Base-by-base conservation (phyloP, 2,329 filamentous ascomycete genomes). In the Ophiostoma fasciatum region DNA sequence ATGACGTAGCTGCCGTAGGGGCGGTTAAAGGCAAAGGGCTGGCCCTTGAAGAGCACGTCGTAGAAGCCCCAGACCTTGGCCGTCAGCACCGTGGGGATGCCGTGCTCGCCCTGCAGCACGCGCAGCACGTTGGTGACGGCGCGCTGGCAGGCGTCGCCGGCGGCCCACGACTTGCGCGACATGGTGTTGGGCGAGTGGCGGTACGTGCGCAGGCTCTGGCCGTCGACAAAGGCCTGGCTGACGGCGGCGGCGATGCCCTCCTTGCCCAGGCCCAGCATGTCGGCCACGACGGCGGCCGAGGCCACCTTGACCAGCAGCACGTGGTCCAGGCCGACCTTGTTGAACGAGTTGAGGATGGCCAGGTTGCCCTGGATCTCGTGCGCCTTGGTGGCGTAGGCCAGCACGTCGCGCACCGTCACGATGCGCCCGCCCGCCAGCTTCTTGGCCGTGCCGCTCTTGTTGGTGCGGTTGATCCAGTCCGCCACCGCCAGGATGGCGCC, bases 131-230 rank as follows among this genome's bases (percentile, higher is more conserved):
- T 70, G 66, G 88, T 92, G 48, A 94, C 87, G 41, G 87, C 85
- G 48, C 83, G 80, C 64, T 96, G 84, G 68, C 90, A 98, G 46
- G 90, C 90, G 55, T 98, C 90, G 62, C 90, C 90, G 45, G 90
- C 90, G 51, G 90, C 90, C 90, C 90, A 98, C 13, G 87, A 94
- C 71, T 98, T 98, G 56, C 90, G 78, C 41, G 87, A 94, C 90
- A 98, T 98, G 67, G 90, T 96, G 71, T 98, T 98, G 51, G 90
- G 90, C 34, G 83, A 76, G 68, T 98, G 90, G 51, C 90, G 76
- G 74, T 98, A 98, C 43, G 90, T 98, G 48, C 90, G 82, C 65
- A 98, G 72, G 54, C 77, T 81, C 68, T 96, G 88, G 38, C 90
- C 90, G 56, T 98, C 90, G 44, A 93, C 85, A 81, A 87, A 98